Base-by-base conservation (phyloP, 2,329 filamentous ascomycete genomes). In the Colletotrichum costaricense region DNA sequence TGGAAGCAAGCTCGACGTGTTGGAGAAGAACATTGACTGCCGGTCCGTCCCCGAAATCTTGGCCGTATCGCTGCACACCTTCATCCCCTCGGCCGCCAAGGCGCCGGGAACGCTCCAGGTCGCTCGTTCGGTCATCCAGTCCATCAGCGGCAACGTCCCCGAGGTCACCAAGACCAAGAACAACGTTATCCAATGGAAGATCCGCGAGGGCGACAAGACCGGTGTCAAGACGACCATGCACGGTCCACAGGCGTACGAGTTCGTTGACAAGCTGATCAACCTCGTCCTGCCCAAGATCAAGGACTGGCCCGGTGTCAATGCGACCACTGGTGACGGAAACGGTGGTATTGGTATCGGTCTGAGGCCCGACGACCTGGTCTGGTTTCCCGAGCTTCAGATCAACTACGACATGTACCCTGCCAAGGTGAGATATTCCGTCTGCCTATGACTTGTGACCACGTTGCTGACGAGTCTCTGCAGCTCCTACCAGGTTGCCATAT, bases 241-340 rank as follows among this genome's bases (percentile, higher is more conserved):
- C 69, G 95, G 94, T 35, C 93, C 97, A 81, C 89, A 93, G 72
- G 97, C 97, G 79, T 94, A 94, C 75, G 93, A 98, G 82, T 98
- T 99, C 82, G 81, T 99, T 57, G 93, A 96, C 79, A 98, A 98
- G 86, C 87, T 95, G 77, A 88, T 98, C 68, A 95, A 97, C 81
- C 87, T 98, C 9, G 95, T 99, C 6, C 88, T 98, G 81, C 97
- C 97, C 52, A 94, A 92, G 80, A 97, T 99, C 84, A 99, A 98
- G 88, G 97, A 99, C 78, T 99, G 95, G 93, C 91, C 90, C 69
- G 97, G 97, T 24, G 79, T 91, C 69, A 80, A 84, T 76, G 87
- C 83, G 72, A 82, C 79, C 56, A 94, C 94, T 52, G 97, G 97
- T 79, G 97, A 99, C 82, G 92, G 91, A 79, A 93, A 93, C 74